Evolutionary conservation across 768 basidiomycete genomes (phyloP).

Genomic region (Rhodosporidiobolus odoratus): DNA sequence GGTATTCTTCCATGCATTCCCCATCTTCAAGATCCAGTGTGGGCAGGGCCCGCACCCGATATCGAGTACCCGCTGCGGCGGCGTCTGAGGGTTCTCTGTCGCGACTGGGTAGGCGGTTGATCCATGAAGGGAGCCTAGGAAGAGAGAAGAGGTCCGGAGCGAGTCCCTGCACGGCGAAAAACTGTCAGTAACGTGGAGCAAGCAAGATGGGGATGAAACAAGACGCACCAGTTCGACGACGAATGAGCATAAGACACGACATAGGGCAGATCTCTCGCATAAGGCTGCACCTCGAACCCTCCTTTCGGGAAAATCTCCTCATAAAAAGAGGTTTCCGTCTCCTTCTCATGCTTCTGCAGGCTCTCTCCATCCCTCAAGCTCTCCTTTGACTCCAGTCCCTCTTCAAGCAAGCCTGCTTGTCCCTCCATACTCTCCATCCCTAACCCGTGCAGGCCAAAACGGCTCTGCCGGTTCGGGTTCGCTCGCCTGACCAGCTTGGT

Average conservation of each 20-base stretch:
- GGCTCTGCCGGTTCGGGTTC: neutral
- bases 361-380: neutral
- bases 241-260: slow-evolving; percentile 6
- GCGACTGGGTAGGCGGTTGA: neutral
- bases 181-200: neutral
- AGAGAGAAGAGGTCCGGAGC: neutral
- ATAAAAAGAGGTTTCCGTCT: neutral
- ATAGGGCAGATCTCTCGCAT: neutral
- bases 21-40: neutral
- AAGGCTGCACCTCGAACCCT: slow-evolving; percentile 5
- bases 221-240: neutral
- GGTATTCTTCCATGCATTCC: slow-evolving; percentile 5
- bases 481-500: slow-evolving; percentile 5
- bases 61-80: slow-evolving; percentile 16
- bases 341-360: neutral
- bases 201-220: neutral
- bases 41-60: slow-evolving; percentile 6
- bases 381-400: neutral
- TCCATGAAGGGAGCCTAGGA: neutral
- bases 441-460: no score
- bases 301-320: neutral
- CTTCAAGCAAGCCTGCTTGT: neutral
- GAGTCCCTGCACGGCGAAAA: slow-evolving; percentile 2
- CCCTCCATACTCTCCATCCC: neutral
- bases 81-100: neutral